A percentile compares a stretch with the other conserved stretches of the same genome.
Conservation (phyloP, 2,329 filamentous ascomycete genomes). For the Xylariaceae sp. region DNA sequence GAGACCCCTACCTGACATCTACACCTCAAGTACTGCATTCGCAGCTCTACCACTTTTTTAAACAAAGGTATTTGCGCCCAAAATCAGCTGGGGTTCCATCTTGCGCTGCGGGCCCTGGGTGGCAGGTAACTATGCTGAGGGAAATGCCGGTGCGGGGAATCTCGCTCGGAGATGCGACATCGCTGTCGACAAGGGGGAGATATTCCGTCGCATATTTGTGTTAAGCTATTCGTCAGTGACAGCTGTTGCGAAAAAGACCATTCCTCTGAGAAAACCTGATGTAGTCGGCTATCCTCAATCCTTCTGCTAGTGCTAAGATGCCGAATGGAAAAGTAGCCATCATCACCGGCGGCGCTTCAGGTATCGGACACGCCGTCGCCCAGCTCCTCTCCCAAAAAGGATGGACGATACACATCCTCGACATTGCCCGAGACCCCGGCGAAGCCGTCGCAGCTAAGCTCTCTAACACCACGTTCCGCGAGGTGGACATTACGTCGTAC, state of each 20-base stretch:
- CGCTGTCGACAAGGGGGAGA: neutral
- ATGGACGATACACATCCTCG: conserved; percentile 20
- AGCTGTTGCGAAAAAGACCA: too few relatives aligned
- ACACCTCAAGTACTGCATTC: too few relatives aligned
- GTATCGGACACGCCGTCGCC: conserved; percentile 21
- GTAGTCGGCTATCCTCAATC: too few relatives aligned
- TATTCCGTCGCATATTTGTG: too few relatives aligned
- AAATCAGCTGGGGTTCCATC: too few relatives aligned
- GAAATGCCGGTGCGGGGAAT: conserved; percentile 1
- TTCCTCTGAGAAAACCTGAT: too few relatives aligned
- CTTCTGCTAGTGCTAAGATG: conserved; percentile 1
- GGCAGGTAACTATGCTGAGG: neutral
- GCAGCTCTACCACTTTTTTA: too few relatives aligned
- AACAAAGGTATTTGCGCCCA: too few relatives aligned
- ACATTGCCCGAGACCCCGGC: conserved; percentile 1
- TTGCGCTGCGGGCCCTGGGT: too few relatives aligned
- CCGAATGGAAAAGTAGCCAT: conserved; percentile 13
- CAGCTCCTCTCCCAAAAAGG: conserved; percentile 13
- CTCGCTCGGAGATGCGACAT: neutral
- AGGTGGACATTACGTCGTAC: conserved; percentile 16
- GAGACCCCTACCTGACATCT: too few relatives aligned
- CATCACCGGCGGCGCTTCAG: conserved; percentile 21
- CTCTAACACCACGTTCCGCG: conserved; percentile 7
- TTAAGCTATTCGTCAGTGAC: too few relatives aligned
- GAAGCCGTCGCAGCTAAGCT: neutral